A percentile compares a stretch with the other conserved stretches of the same genome.
Evolutionary conservation across 78 protist species (phyloP).

Genomic region (Dictyostelium discoideum): dicty_2.7 NC_007088.5:5716001-5716500

Average conservation of each 20-base stretch:
- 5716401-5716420: constrained; percentile 20
- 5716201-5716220: too few species aligned
- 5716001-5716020: neutral
- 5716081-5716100: neutral
- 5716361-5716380: constrained; percentile 34
- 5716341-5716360: constrained; percentile 2
- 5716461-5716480: neutral
- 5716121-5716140: neutral
- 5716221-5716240: too few species aligned
- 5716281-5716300: neutral
- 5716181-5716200: too few species aligned
- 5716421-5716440: constrained; percentile 26
- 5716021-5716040: neutral
- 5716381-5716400: constrained; percentile 42
- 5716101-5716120: neutral
- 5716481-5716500: neutral
- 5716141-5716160: neutral
- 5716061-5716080: neutral
- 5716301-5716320: neutral
- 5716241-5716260: too few species aligned
- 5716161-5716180: too few species aligned
- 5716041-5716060: neutral
- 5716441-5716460: neutral
- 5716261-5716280: neutral
- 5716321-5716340: neutral